Percentiles rank a stretch among this genome's conserved stretches.
Evolutionary conservation across 805 yeast genomes (phyloP).

Genomic region (Limtongozyma cylindracea): DNA sequence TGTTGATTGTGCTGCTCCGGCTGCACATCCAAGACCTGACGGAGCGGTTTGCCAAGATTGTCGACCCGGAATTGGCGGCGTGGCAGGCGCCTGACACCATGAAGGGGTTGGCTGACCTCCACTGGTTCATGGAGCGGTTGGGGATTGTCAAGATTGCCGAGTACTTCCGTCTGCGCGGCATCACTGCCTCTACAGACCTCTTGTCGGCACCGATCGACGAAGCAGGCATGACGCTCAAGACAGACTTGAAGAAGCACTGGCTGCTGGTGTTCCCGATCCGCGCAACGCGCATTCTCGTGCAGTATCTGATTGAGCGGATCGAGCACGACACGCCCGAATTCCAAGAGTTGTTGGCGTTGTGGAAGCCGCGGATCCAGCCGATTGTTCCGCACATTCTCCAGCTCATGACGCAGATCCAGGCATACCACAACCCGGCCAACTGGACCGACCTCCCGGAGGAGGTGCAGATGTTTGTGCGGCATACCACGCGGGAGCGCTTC

Average conservation of each 20-base stretch:
- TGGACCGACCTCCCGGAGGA: slow-evolving; percentile 76
- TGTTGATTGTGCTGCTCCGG: slow-evolving; percentile 78
- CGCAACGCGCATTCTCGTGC: slow-evolving; percentile 84
- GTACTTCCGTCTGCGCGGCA: slow-evolving; percentile 65
- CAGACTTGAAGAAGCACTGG: slow-evolving; percentile 75
- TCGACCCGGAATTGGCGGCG: slow-evolving; percentile 76
- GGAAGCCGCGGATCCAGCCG: slow-evolving; percentile 88
- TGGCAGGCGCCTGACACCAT: slow-evolving; percentile 89
- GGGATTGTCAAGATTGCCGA: slow-evolving; percentile 88
- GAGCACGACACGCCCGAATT: slow-evolving; percentile 60
- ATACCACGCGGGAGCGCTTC: slow-evolving; percentile 77
- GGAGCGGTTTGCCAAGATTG: slow-evolving; percentile 63
- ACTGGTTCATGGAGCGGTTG: slow-evolving; percentile 95
- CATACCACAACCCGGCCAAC: slow-evolving; percentile 81
- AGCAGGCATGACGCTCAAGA: slow-evolving; percentile 51
- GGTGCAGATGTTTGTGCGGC: slow-evolving; percentile 78
- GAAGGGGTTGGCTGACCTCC: slow-evolving; percentile 70
- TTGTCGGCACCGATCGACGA: slow-evolving; percentile 75
- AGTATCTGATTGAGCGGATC: slow-evolving; percentile 82
- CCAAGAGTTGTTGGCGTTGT: slow-evolving; percentile 38
- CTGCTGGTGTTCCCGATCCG: slow-evolving; percentile 84
- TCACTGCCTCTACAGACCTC: slow-evolving; percentile 51
- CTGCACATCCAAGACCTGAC: slow-evolving; percentile 49
- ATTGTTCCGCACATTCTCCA: slow-evolving; percentile 80
- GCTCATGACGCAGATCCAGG: slow-evolving; percentile 71